Conservation (phyloP, 2,329 filamentous ascomycete genomes). For the Cladosporium sp. region DNA sequence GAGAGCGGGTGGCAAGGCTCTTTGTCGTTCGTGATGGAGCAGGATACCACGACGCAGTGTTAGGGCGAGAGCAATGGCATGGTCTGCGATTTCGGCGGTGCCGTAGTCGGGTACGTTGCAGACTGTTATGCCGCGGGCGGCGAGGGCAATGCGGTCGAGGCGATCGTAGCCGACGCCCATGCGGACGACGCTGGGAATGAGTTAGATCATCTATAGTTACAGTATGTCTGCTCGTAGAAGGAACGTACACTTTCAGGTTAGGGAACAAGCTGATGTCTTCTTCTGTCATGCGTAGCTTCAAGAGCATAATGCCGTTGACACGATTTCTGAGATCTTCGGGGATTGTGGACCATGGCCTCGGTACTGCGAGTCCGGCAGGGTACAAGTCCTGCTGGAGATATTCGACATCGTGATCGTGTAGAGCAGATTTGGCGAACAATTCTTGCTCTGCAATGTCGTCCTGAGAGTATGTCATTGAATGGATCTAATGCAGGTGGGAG, state of each 20-base stretch:
- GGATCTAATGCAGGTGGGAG: neutral
- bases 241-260: slow-evolving; percentile 28
- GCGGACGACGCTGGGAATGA: slow-evolving; percentile 23
- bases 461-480: slow-evolving; percentile 4
- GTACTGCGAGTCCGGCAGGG: slow-evolving; percentile 20
- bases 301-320: slow-evolving; percentile 27
- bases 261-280: slow-evolving; percentile 27
- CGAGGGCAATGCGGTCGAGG: slow-evolving; percentile 26
- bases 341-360: slow-evolving; percentile 27
- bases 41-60: slow-evolving; percentile 28
- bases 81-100: slow-evolving; percentile 30
- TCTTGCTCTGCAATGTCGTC: slow-evolving; percentile 24
- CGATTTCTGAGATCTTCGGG: slow-evolving; percentile 25
- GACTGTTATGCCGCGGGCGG: slow-evolving; percentile 23
- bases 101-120: slow-evolving; percentile 32
- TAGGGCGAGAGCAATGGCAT: slow-evolving; percentile 28
- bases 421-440: slow-evolving; percentile 24
- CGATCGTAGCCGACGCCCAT: slow-evolving; percentile 33
- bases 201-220: neutral
- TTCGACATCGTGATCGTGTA: slow-evolving; percentile 23
- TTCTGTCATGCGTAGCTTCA: slow-evolving; percentile 27
- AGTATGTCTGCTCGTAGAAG: neutral
- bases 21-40: slow-evolving; percentile 28
- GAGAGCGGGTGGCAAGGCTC: slow-evolving; percentile 28
- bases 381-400: slow-evolving; percentile 22